phyloP scores from a whole-genome alignment of 306 rosid species.

The Pyrus pyrifolia region DNA sequence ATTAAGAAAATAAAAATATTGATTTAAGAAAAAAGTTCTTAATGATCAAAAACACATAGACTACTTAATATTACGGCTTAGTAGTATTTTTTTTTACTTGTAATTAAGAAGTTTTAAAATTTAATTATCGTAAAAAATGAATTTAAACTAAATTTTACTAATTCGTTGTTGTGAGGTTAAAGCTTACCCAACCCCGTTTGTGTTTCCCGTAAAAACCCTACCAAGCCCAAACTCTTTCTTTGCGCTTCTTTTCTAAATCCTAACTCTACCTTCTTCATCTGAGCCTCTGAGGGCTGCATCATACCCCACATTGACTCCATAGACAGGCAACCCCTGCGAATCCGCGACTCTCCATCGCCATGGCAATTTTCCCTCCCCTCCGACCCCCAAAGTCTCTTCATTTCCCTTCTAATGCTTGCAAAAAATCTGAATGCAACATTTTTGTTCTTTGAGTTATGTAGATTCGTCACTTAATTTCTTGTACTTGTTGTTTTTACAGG shows the following conservation, averaged over 20 bases:
- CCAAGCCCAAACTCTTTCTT: not conserved
- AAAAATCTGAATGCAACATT: not conserved
- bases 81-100: rapidly evolving
- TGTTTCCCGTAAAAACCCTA: not conserved
- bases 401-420: not conserved
- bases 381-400: not conserved
- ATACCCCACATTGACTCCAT: not conserved
- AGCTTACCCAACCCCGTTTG: too few species aligned
- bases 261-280: not conserved
- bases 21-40: too few species aligned
- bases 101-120: rapidly evolving
- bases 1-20: too few species aligned
- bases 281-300: not conserved
- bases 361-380: not conserved
- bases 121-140: rapidly evolving
- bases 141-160: too few species aligned
- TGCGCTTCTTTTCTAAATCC: not conserved
- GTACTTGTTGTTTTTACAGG: not conserved
- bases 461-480: not conserved
- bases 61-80: rapidly evolving
- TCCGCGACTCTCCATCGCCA: not conserved
- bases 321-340: not conserved
- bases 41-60: too few species aligned
- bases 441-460: not conserved
- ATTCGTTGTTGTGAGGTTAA: too few species aligned